Evolutionary conservation across 1,284 basidiomycete genomes (phyloP), one percentile per base, ranked within the genome.

Genomic region (Moesziomyces parantarcticus): DNA sequence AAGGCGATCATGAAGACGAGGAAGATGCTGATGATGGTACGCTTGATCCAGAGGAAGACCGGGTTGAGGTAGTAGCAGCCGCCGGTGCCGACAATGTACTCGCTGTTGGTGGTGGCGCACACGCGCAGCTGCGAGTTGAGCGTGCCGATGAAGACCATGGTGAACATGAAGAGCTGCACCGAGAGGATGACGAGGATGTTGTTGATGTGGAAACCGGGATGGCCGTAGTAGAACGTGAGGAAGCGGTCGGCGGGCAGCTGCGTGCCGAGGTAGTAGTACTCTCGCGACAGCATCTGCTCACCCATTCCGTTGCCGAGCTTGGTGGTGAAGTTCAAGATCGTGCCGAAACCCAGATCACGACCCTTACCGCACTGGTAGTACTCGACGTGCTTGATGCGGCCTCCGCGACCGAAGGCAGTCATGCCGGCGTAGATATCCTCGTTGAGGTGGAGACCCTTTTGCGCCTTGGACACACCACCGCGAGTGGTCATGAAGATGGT

Each of bases 261-360:
- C n/a, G 97, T 99, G 53, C 96, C 97, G 74, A 99, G 86, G 85
- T 99, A 99, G 86, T 99, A 99, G 86, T 99, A 98, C 86, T 99
- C 96, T 79, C 96, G 90, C 86, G 93, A 97, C 75, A 99, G 89
- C 93, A 98, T 95, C 85, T 99, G 96, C 85, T 99, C 97, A 57
- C 96, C 97, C 96, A 99, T 99, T 86, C 97, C 97, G 46, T 95
- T 98, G 34, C 97, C 96, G 74, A 99, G 94, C 89, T 99, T 99
- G 70, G 96, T 99, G 88, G 94, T 93, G 91, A 99, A 99, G 86
- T 99, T 99, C 78, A 99, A 86, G 84, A 99, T 99, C 29, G 96
- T 99, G 47, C 96, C 96, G 85, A 99, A 99, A 43, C 97, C 97
- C 66, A 99, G 90, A 87, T 99, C 97, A 87, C 96, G 92, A 66